These are phyloP conservation scores for Delitschia confertaspora DNA, from an alignment of 495 filamentous ascomycete genomes.

Conservation along the genomic window DNA sequence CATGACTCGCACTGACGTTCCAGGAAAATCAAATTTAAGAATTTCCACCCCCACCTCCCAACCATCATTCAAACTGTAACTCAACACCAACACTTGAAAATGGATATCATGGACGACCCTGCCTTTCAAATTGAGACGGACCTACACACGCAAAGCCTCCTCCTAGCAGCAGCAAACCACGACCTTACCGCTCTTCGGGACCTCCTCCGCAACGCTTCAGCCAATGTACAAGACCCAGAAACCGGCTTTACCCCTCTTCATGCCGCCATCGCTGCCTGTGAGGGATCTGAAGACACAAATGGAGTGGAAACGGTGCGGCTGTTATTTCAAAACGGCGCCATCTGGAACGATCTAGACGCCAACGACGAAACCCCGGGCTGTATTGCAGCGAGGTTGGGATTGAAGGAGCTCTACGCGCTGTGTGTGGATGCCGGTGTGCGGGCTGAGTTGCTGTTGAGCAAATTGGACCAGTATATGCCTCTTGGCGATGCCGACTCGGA, in stretches of 20 bases:
- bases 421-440: slow-evolving; percentile 88
- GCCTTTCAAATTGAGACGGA: slow-evolving; percentile 17
- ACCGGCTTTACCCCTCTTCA: slow-evolving; percentile 85
- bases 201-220: slow-evolving; percentile 58
- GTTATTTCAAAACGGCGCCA: slow-evolving; percentile 77
- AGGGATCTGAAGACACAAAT: slow-evolving; percentile 33
- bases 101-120: slow-evolving; percentile 18
- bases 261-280: slow-evolving; percentile 79
- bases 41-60: too few relatives aligned
- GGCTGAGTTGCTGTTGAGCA: slow-evolving; percentile 68
- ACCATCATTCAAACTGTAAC: too few relatives aligned
- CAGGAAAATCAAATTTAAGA: too few relatives aligned
- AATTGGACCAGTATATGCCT: slow-evolving; percentile 51
- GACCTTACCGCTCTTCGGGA: slow-evolving; percentile 63
- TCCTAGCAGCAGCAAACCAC: slow-evolving; percentile 77
- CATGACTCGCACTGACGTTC: too few relatives aligned
- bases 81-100: not conserved
- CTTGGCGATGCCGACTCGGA: slow-evolving; percentile 56
- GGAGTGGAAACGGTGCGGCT: slow-evolving; percentile 54
- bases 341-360: slow-evolving; percentile 91
- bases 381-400: slow-evolving; percentile 61
- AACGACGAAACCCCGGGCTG: slow-evolving; percentile 88
- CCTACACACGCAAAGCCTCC: slow-evolving; percentile 40
- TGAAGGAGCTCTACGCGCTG: slow-evolving; percentile 67
- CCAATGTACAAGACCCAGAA: slow-evolving; percentile 72